Conservation (phyloP, 1,139 yeast genomes). For the Petasospora fabianii region DNA sequence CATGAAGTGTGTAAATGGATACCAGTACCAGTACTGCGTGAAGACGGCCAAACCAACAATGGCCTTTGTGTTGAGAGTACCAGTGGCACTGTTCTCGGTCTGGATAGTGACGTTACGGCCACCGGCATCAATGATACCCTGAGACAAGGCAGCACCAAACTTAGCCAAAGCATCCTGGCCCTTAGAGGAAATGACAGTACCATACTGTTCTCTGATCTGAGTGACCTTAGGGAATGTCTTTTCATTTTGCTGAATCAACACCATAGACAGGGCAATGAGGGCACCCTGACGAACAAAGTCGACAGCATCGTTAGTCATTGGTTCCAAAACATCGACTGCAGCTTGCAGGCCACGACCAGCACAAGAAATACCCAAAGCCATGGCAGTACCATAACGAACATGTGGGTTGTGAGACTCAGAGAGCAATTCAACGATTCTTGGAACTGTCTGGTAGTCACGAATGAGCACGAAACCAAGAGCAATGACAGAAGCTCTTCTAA, state of each 20-base stretch:
- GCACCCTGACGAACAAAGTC: constrained; percentile 99
- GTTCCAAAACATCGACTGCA: constrained; percentile 90
- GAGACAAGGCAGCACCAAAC: constrained; percentile 96
- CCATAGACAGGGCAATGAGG: constrained; percentile 87
- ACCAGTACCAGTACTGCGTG: constrained; percentile 98
- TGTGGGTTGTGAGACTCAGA: constrained; percentile 97
- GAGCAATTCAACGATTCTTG: constrained; percentile 88
- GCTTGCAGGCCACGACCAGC: constrained; percentile 90
- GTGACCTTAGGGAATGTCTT: constrained; percentile 77
- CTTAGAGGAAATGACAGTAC: constrained; percentile 75
- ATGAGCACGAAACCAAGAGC: constrained; percentile 90
- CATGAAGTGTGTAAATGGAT: constrained; percentile 91
- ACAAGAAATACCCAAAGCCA: constrained; percentile 96
- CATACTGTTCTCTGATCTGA: constrained; percentile 68
- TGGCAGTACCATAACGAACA: constrained; percentile 96
- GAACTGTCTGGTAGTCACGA: constrained; percentile 90
- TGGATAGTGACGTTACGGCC: constrained; percentile 97
- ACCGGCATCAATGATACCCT: constrained; percentile 98
- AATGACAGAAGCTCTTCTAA: constrained; percentile 93
- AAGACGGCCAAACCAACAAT: constrained; percentile 90
- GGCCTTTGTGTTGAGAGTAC: constrained; percentile 84
- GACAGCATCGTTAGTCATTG: constrained; percentile 88
- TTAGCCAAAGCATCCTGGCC: constrained; percentile 97
- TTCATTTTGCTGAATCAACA: constrained; percentile 91
- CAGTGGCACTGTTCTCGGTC: constrained; percentile 86